These are phyloP conservation scores for Deuterostichococcus epilithicus DNA, from an alignment of 139 green algal species.

Conservation along the genomic window DNA sequence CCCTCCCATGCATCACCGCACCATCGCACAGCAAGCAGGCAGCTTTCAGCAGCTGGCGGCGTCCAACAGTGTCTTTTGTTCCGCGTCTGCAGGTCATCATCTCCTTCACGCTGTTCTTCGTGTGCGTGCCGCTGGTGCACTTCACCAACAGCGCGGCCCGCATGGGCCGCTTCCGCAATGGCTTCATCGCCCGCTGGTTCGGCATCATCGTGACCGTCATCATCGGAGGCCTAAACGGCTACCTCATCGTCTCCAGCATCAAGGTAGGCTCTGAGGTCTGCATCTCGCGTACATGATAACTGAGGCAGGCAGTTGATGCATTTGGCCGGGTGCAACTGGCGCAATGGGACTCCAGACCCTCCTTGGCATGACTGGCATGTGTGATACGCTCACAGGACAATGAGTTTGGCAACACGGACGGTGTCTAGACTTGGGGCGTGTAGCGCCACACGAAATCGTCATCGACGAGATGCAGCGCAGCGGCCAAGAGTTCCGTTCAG, in stretches of 20 bases:
- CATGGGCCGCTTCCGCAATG: slow-evolving; percentile 44
- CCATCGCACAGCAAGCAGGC: not conserved
- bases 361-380: not conserved
- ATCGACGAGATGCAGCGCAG: too few species aligned
- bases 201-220: slow-evolving; percentile 32
- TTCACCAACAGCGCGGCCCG: slow-evolving; percentile 45
- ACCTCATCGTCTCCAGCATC: slow-evolving; percentile 33
- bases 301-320: not conserved
- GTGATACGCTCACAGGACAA: not conserved
- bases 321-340: too few species aligned
- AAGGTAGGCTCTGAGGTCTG: slow-evolving; percentile 3
- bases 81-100: slow-evolving; percentile 52
- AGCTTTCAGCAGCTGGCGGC: not conserved
- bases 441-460: too few species aligned
- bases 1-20: not conserved
- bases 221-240: slow-evolving; percentile 50
- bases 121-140: slow-evolving; percentile 59
- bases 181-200: slow-evolving; percentile 11
- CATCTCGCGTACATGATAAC: not conserved
- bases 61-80: not conserved
- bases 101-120: slow-evolving; percentile 58
- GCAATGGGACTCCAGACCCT: too few species aligned
- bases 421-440: not conserved
- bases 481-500: too few species aligned
- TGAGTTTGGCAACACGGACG: not conserved